Base-by-base conservation (phyloP, 2,329 filamentous ascomycete species). In the Exophiala xenobiotica region DNA sequence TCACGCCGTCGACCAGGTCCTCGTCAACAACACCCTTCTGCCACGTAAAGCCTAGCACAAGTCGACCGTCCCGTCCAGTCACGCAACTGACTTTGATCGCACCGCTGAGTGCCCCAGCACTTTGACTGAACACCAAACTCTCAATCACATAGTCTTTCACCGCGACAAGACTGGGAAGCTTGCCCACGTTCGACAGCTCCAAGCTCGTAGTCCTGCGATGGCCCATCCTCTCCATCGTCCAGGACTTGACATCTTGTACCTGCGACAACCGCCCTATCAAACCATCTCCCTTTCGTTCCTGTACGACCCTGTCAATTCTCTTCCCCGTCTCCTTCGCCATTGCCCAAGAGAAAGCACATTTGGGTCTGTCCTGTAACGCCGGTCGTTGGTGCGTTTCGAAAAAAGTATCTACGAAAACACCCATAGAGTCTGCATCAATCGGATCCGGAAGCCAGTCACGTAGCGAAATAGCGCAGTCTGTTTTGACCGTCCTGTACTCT, bases 181-280 rank as follows among this genome's bases (percentile, higher is more conserved):
- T 60, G 0, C 75, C 76, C 3, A 78, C 46, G 58, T 76, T 78
- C 0, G 75, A 76, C 6, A 78, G 49, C 54, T 78, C 75, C 18
- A 70, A 74, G 6, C 65, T 69, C 12, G 61, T 58, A 1, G 59
- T 62, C 2, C 76, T 63, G 2, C 65, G 58, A 37, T 69, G 68
- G 2, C 74, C 75, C 1, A 74, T 16, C 43, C 69, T 68, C 0
- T 65, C 63, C 2, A 60, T 46, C 35, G 74, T 70, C 9, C 70
- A 63, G 1, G 67, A 65, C 3, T 68, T 67, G 29, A 70, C 68
- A 45, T 76, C 60, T 9, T 64, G 61, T 0, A 76, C 70, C 22
- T 66, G 72, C 35, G 68, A 70, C 8, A 78, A 61, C 5, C 76
- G 62, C 3, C 67, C 70, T 11, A 68, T 39, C 3, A 53, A 54